A percentile compares a stretch with the other conserved stretches of the same genome.
These are phyloP conservation scores for Pelargonium nanum DNA, from an alignment of 345 rosid species.

Conservation along the genomic window DNA sequence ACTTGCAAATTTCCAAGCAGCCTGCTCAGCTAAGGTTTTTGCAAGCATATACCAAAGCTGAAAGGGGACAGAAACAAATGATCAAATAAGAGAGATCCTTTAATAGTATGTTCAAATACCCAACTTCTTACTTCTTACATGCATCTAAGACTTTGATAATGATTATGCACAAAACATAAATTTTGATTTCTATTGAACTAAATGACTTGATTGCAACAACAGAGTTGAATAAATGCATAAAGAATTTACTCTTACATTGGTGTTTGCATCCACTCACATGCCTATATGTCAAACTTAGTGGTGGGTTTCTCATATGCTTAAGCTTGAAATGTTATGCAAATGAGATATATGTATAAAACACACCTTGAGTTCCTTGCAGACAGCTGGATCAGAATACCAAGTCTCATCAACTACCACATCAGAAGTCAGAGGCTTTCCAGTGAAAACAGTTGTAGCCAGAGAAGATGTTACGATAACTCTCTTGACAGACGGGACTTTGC, in stretches of 20 bases:
- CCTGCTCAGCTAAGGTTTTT: slow-evolving; percentile 38
- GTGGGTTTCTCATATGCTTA: too few relatives aligned
- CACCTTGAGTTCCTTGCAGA: slow-evolving; percentile 18
- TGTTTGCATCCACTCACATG: not conserved
- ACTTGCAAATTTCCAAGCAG: slow-evolving; percentile 33
- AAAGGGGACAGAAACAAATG: not conserved
- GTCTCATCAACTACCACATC: slow-evolving; percentile 2
- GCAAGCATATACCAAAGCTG: slow-evolving; percentile 32
- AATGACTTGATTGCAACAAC: too few relatives aligned
- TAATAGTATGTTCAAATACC: not conserved
- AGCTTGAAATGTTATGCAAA: not conserved
- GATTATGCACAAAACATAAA: too few relatives aligned
- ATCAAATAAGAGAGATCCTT: not conserved
- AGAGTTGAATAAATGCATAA: too few relatives aligned
- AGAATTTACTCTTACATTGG: too few relatives aligned
- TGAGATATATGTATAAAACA: not conserved
- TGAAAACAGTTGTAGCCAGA: not conserved
- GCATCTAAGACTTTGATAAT: not conserved
- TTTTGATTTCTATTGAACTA: too few relatives aligned
- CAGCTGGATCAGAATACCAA: slow-evolving; percentile 4
- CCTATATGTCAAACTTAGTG: not conserved
- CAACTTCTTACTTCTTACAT: not conserved
- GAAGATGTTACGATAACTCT: slow-evolving; percentile 14
- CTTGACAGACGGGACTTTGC: slow-evolving; percentile 9
- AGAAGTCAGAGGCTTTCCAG: not conserved